phyloP scores from a whole-genome alignment of 352 stramenopile species.

The Ophiocytium majus region DNA sequence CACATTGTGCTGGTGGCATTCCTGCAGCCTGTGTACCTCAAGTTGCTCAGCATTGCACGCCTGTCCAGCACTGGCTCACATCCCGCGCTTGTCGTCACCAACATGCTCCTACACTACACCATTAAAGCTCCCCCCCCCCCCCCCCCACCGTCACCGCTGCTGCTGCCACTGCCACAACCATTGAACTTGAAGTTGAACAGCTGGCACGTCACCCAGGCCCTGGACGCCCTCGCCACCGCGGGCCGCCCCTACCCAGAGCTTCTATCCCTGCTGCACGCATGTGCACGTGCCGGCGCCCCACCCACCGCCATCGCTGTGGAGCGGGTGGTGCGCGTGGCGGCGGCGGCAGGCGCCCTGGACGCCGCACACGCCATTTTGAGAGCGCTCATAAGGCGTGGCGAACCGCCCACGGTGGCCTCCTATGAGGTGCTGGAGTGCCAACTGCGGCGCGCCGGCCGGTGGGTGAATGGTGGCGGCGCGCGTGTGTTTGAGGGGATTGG shows the following conservation, averaged over 20 bases:
- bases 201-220: not conserved
- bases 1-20: not conserved
- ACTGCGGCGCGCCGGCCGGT: not conserved
- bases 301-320: not conserved
- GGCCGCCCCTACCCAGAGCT: not conserved
- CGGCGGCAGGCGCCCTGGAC: not conserved
- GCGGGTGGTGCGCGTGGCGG: not conserved
- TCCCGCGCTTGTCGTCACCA: not conserved
- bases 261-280: not conserved
- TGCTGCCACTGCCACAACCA: not conserved
- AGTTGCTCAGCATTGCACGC: not conserved
- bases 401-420: not conserved
- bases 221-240: not conserved
- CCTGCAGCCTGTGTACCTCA: not conserved
- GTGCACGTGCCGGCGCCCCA: too few species aligned
- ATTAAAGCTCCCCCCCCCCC: not conserved
- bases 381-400: too few species aligned
- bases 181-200: not conserved
- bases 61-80: too few species aligned
- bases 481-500: too few species aligned
- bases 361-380: not conserved
- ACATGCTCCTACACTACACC: not conserved
- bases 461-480: too few species aligned
- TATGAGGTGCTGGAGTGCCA: not conserved
- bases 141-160: not conserved